phyloP scores from a whole-genome alignment of 768 basidiomycete genomes.

The Trametopsis cervina region DNA sequence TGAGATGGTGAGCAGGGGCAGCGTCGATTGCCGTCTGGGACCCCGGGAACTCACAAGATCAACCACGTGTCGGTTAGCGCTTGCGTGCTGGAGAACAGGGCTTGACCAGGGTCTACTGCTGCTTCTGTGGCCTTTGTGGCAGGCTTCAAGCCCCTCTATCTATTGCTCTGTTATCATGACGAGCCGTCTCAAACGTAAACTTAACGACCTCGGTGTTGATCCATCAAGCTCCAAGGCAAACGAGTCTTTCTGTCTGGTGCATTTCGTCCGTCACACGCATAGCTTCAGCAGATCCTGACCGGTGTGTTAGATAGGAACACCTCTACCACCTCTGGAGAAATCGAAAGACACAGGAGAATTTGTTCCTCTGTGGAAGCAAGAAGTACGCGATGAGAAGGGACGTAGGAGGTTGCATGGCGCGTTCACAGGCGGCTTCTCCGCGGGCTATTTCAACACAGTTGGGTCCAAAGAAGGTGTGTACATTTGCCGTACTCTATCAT shows the following conservation, averaged over 20 bases:
- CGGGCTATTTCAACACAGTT: slow-evolving; percentile 94
- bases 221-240: slow-evolving; percentile 61
- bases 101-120: too few species aligned
- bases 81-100: too few species aligned
- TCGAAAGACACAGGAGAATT: slow-evolving; percentile 90
- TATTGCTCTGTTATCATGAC: slow-evolving; percentile 28
- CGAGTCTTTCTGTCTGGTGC: slow-evolving; percentile 84
- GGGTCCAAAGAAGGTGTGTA: slow-evolving; percentile 87
- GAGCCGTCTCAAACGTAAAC: slow-evolving; percentile 71
- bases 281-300: too few species aligned
- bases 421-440: slow-evolving; percentile 97
- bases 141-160: background rate
- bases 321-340: slow-evolving; percentile 91
- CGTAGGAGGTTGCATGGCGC: slow-evolving; percentile 93
- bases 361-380: slow-evolving; percentile 97
- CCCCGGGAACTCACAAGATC: too few species aligned
- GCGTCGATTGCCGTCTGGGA: too few species aligned
- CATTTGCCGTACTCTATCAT: background rate
- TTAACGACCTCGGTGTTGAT: slow-evolving; percentile 75
- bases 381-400: slow-evolving; percentile 89
- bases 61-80: too few species aligned
- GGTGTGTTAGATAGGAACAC: slow-evolving; percentile 75
- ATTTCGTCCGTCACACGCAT: too few species aligned
- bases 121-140: too few species aligned
- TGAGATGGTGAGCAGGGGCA: too few species aligned